A percentile compares a stretch with the other conserved stretches of the same genome.
These are phyloP conservation scores for Russula emetica DNA, from an alignment of 768 basidiomycete genomes.

Conservation along the genomic window DNA sequence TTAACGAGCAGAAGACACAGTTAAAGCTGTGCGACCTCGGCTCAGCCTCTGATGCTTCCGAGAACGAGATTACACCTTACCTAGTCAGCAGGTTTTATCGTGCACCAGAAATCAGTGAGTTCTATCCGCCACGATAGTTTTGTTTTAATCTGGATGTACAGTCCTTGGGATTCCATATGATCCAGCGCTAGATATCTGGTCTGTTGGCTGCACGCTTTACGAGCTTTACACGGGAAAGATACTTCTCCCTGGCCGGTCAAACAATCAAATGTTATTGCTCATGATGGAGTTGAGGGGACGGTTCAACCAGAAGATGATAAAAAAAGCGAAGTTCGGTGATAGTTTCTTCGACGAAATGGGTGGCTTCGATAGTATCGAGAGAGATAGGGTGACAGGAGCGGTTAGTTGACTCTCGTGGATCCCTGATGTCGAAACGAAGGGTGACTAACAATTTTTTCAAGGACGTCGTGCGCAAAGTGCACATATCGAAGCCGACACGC, in stretches of 20 bases:
- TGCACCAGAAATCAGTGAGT: constrained; percentile 95
- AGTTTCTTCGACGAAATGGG: constrained; percentile 93
- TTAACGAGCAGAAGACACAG: constrained; percentile 90
- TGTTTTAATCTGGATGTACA: constrained; percentile 34
- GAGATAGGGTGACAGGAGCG: constrained; percentile 74
- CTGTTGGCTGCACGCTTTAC: constrained; percentile 95
- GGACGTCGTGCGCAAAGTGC: constrained; percentile 78
- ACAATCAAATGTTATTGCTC: constrained; percentile 94
- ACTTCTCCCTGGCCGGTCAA: constrained; percentile 91
- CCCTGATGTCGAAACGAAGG: constrained; percentile 7
- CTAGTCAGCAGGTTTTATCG: constrained; percentile 97
- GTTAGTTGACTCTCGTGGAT: constrained; percentile 46
- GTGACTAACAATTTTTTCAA: constrained; percentile 36
- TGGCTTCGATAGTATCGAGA: constrained; percentile 79
- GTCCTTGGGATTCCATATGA: constrained; percentile 96
- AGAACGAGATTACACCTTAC: constrained; percentile 97
- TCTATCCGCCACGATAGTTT: constrained; percentile 8
- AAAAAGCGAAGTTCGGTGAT: constrained; percentile 88
- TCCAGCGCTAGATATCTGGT: constrained; percentile 92
- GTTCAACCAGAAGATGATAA: constrained; percentile 90
- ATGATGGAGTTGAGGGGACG: constrained; percentile 99
- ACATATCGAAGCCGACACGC: constrained; percentile 74
- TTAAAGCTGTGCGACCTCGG: constrained; percentile 95
- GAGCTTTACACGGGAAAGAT: constrained; percentile 96
- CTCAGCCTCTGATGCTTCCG: constrained; percentile 91